Conservation (phyloP, 768 basidiomycete species). For the Trichaptum fuscoviolaceum region DNA sequence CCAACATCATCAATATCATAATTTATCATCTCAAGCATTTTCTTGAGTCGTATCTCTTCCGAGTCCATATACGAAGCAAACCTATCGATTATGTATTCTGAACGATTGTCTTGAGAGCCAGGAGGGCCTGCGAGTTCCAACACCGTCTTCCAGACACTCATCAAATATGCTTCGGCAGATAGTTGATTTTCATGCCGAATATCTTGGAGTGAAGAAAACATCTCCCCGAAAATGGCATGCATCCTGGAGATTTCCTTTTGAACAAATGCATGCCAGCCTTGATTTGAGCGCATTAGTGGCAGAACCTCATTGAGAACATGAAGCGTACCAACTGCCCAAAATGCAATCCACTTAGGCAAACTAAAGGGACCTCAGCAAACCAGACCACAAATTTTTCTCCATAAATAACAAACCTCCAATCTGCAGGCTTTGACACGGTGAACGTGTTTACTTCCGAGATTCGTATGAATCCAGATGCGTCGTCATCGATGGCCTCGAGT, state of each 20-base stretch:
- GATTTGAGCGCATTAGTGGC: not conserved
- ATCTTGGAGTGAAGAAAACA: too few species aligned
- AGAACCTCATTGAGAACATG: not conserved
- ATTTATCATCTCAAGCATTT: conserved; percentile 19
- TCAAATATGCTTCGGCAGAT: too few species aligned
- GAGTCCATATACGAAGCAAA: conserved; percentile 18
- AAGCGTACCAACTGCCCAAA: conserved; percentile 24
- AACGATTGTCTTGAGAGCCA: too few species aligned
- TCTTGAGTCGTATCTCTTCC: conserved; percentile 21
- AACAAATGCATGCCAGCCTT: too few species aligned
- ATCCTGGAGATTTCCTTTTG: too few species aligned
- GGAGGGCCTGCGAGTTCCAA: too few species aligned
- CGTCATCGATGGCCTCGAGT: conserved; percentile 29
- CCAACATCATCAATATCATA: conserved; percentile 25
- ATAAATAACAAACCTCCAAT: conserved; percentile 23
- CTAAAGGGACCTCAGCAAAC: conserved; percentile 9
- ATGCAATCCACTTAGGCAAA: conserved; percentile 27
- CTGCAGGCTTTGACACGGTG: conserved; percentile 18
- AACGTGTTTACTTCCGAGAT: conserved; percentile 29
- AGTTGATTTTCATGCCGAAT: too few species aligned
- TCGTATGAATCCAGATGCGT: conserved; percentile 28
- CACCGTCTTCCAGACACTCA: too few species aligned
- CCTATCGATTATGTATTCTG: not conserved
- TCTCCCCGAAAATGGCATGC: too few species aligned
- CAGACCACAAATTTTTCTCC: not conserved